Conservation (phyloP, 2,329 filamentous ascomycete species). For the Tolypocladium endophyticum region DNA sequence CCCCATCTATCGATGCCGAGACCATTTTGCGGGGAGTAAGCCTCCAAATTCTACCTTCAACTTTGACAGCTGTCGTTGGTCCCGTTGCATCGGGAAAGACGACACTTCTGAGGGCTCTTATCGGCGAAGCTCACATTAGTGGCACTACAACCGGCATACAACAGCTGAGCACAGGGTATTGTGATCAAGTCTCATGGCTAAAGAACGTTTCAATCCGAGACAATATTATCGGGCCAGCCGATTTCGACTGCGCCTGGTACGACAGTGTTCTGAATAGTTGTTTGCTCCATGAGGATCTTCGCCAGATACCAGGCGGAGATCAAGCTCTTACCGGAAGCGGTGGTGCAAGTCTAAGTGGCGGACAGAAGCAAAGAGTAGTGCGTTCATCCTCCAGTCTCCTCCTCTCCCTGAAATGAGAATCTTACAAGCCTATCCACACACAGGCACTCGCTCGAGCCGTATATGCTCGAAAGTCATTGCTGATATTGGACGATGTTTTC, state of each 20-base stretch:
- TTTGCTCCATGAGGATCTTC: slow-evolving; percentile 16
- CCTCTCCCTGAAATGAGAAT: not conserved
- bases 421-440: not conserved
- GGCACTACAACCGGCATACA: not conserved
- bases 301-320: slow-evolving; percentile 18
- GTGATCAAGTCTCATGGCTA: not conserved
- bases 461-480: slow-evolving; percentile 1
- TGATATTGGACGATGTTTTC: slow-evolving; percentile 3
- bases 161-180: not conserved
- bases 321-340: slow-evolving; percentile 21
- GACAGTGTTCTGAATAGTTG: slow-evolving; percentile 16
- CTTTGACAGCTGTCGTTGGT: not conserved
- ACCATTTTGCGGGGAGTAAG: not conserved
- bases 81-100: not conserved
- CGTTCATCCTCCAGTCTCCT: slow-evolving; percentile 12
- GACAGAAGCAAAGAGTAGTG: slow-evolving; percentile 20
- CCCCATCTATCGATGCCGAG: not conserved
- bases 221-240: slow-evolving; percentile 19
- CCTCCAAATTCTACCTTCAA: not conserved
- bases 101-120: not conserved
- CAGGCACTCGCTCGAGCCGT: slow-evolving; percentile 3
- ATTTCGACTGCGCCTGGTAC: slow-evolving; percentile 14
- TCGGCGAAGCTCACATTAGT: not conserved
- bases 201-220: slow-evolving; percentile 2
- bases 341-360: slow-evolving; percentile 25